Evolutionary conservation across 306 rosid genomes (phyloP).

Genomic region (Rubus parviflorus): DNA sequence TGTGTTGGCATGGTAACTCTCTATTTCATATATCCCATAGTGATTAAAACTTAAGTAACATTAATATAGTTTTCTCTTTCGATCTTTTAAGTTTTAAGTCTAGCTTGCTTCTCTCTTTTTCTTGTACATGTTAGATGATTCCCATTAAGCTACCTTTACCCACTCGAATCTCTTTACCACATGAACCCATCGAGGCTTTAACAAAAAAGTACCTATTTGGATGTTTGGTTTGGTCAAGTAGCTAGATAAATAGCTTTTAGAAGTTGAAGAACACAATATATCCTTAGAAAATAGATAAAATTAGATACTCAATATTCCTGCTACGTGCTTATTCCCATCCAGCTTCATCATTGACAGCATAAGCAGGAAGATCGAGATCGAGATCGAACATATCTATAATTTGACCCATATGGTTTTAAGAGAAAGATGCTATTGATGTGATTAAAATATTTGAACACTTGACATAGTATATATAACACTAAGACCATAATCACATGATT

Average conservation of each 20-base stretch:
- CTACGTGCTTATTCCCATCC: slow-evolving; percentile 1
- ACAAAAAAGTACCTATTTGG: neutral
- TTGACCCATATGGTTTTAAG: neutral
- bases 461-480: neutral
- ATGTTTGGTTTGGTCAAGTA: neutral
- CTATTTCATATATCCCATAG: neutral
- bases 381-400: neutral
- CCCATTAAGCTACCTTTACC: slow-evolving; percentile 12
- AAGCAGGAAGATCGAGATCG: slow-evolving; percentile 6
- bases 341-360: slow-evolving; percentile 8
- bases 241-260: neutral
- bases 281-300: neutral
- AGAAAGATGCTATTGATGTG: neutral
- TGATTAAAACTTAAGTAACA: neutral
- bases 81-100: neutral
- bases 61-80: neutral
- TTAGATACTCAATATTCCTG: neutral
- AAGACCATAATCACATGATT: slow-evolving; percentile 12
- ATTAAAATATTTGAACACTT: slow-evolving; percentile 7
- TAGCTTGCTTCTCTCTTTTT: neutral
- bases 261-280: neutral
- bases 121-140: slow-evolving; percentile 16
- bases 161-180: slow-evolving; percentile 19
- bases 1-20: neutral
- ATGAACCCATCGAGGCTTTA: slow-evolving; percentile 9